Evolutionary conservation across 176 grass and related monocot genomes (phyloP), one percentile per base, ranked within the genome.

Genomic region (Urochloa ruziziensis): DNA sequence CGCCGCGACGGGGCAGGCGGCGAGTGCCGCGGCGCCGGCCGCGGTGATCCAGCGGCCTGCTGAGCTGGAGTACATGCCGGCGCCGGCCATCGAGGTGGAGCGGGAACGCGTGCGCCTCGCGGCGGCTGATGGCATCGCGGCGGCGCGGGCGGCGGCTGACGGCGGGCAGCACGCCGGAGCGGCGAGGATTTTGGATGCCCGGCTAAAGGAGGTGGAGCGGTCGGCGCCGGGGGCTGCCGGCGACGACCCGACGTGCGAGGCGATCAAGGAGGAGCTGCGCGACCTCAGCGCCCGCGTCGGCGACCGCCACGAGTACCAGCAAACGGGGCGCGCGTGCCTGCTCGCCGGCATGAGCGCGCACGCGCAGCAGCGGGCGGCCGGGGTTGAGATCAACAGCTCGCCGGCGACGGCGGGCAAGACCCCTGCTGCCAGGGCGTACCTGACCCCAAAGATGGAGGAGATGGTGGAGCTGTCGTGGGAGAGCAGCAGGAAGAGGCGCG

Each of bases 311-410:
- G 1, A 15, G 51, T 91, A 91, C 37, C n/a, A 33, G 39, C 17
- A 4, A 61, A 32, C 68, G 0, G 89, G 85, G n/a, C 65, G 85
- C 15, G 85, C 85, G 52, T 91, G 60, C 43, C 17, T 86, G 48
- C 44, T 91, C 23, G 69, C 77, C 1, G 75, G 85, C 68, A 64
- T 91, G 46, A 91, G 68, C 72, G 46, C 89, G 36, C 80, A 91
- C 19, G 7, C 6, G 36, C 81, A 51, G 61, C 87, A 89, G 75
- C 81, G 87, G 1, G 69, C 69, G 0, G 4, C 69, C 2, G 47
- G 43, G 15, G 25, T 72, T 42, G 42, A 72, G 69, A 40, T 71
- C n/a, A n/a, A n/a, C n/a, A n/a, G n/a, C n/a, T n/a, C n/a, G 23
- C 53, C n/a, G 53, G 7, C 7, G 21, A 1, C 56, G 56, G 56